These are phyloP conservation scores for Gossypium mustelinum DNA, from an alignment of 345 rosid genomes.

Conservation along the genomic window DNA sequence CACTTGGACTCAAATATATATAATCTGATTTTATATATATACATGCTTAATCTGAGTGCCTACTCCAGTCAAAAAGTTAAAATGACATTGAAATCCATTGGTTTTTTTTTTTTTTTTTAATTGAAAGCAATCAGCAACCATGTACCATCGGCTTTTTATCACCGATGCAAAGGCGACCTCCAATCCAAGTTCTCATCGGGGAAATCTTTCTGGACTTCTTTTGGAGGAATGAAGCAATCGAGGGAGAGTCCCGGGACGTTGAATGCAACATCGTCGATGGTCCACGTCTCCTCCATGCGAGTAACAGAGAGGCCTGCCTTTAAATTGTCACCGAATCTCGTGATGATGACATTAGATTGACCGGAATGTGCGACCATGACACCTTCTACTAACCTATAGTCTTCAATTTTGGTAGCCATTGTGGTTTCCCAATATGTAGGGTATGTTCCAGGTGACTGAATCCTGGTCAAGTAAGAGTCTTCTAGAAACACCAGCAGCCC, in stretches of 20 bases:
- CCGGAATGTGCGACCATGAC: conserved; percentile 90
- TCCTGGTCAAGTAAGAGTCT: conserved; percentile 69
- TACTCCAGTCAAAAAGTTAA: conserved; percentile 11
- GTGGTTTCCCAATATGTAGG: conserved; percentile 96
- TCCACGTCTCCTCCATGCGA: conserved; percentile 83
- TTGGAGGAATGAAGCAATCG: conserved; percentile 89
- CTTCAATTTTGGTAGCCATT: conserved; percentile 67
- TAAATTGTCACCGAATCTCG: conserved; percentile 75
- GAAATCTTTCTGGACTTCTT: conserved; percentile 47
- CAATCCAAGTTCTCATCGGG: conserved; percentile 37
- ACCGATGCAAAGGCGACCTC: conserved; percentile 28
- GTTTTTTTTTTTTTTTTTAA: not conserved
- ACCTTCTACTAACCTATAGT: conserved; percentile 63
- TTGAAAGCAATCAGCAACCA: not conserved
- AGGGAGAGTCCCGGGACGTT: conserved; percentile 70
- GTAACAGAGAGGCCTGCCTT: conserved; percentile 69
- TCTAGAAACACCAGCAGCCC: conserved; percentile 70
- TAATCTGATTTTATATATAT: conserved; percentile 4
- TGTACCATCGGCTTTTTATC: not conserved
- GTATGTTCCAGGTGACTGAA: conserved; percentile 69
- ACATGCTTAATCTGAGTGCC: conserved; percentile 1
- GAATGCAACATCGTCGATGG: conserved; percentile 79
- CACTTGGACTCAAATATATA: not conserved
- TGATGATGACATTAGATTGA: conserved; percentile 62
- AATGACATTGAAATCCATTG: not conserved